Conservation (phyloP, 2,329 filamentous ascomycete species). For the Sphaerulina musiva region DNA sequence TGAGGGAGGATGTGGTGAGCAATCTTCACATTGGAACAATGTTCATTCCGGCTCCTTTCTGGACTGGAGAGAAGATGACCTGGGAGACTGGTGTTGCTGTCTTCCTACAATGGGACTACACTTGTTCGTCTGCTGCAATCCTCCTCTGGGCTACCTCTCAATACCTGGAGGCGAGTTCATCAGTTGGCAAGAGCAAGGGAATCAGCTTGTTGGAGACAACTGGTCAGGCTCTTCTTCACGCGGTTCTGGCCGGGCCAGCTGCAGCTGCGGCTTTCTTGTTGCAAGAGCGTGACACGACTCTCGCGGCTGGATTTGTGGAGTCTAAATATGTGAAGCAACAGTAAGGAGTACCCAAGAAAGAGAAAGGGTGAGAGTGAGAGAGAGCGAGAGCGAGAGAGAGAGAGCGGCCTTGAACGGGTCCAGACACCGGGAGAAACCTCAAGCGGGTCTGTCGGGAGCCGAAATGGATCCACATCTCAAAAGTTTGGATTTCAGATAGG, state of each 20-base stretch:
- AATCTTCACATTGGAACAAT: conserved; percentile 12
- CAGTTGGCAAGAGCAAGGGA: not conserved
- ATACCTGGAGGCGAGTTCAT: conserved; percentile 13
- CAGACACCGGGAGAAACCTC: not conserved
- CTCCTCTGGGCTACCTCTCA: conserved; percentile 18
- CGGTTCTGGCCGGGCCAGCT: conserved; percentile 18
- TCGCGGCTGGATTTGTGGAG: conserved; percentile 4
- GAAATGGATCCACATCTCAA: conserved; percentile 1
- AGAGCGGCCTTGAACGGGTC: no score
- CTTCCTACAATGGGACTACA: conserved; percentile 24
- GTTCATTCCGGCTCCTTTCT: conserved; percentile 19
- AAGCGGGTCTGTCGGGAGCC: not conserved
- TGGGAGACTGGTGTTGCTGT: conserved; percentile 19
- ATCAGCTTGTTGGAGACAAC: conserved; percentile 3
- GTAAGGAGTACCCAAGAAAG: not conserved
- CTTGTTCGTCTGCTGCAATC: conserved; percentile 18
- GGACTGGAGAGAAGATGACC: conserved; percentile 5
- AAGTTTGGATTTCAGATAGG: conserved; percentile 7
- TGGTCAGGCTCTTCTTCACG: conserved; percentile 12
- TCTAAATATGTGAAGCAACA: conserved; percentile 4
- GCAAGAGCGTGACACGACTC: conserved; percentile 18
- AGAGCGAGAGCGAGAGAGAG: no score
- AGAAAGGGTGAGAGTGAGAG: not conserved
- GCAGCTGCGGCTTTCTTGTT: conserved; percentile 23
- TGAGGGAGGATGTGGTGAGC: conserved; percentile 12